Percentiles rank a stretch among this genome's conserved stretches.
phyloP scores from a whole-genome alignment of 75 land plant species.

The Larix kaempferi region DNA sequence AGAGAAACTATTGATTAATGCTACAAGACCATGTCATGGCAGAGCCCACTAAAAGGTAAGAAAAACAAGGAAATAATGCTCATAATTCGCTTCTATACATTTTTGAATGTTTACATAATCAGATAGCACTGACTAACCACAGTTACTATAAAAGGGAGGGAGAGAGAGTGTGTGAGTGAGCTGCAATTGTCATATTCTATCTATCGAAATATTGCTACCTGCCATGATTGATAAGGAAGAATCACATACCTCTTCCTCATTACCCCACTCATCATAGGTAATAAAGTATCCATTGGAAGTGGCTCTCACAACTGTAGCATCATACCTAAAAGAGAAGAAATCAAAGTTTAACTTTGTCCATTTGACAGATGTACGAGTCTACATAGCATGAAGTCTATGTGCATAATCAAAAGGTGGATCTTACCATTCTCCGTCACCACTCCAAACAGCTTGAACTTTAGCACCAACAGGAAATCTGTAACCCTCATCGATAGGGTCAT shows the following conservation, averaged over 20 bases:
- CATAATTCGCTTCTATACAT: no score
- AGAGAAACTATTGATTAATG: no score
- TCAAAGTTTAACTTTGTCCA: neutral
- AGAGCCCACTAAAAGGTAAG: no score
- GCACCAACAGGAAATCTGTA: slow-evolving; percentile 64
- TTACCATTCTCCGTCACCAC: slow-evolving; percentile 98
- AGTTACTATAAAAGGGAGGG: neutral
- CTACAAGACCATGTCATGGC: no score
- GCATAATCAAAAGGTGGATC: slow-evolving; percentile 6
- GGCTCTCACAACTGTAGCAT: slow-evolving; percentile 75
- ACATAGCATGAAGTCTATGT: neutral
- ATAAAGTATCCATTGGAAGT: slow-evolving; percentile 87
- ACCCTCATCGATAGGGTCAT: neutral
- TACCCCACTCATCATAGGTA: slow-evolving; percentile 83
- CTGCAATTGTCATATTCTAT: neutral
- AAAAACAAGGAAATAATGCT: no score
- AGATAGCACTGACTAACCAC: neutral
- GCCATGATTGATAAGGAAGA: neutral
- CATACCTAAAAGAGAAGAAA: slow-evolving; percentile 69
- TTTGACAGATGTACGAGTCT: neutral
- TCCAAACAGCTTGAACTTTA: slow-evolving; percentile 94
- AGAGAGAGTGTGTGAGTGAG: no score
- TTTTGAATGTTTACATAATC: no score
- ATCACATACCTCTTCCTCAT: slow-evolving; percentile 83
- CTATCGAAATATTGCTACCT: neutral